Conservation (phyloP, 495 filamentous ascomycete genomes). For the Evansstolkia leycettana region DNA sequence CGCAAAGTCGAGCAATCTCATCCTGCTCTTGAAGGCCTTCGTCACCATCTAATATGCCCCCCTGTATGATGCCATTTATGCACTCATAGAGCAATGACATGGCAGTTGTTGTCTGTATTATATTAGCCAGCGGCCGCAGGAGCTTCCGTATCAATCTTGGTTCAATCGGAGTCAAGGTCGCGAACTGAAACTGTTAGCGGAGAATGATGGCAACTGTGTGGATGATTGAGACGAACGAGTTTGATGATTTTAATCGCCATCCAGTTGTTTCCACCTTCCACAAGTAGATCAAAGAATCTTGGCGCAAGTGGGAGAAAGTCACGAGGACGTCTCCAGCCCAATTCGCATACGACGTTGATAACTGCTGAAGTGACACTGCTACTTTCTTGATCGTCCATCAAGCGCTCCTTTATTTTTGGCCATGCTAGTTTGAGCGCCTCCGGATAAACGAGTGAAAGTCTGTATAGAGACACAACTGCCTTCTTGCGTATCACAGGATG, state of each 20-base stretch:
- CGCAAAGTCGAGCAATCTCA: constrained; percentile 87
- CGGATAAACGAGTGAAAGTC: constrained; percentile 85
- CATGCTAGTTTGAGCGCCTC: constrained; percentile 85
- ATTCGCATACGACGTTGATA: constrained; percentile 91
- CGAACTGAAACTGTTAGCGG: constrained; percentile 51
- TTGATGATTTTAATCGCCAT: constrained; percentile 99
- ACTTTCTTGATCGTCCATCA: constrained; percentile 85
- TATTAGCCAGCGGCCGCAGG: constrained; percentile 82
- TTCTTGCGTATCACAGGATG: constrained; percentile 82
- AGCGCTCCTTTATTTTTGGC: constrained; percentile 89
- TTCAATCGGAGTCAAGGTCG: constrained; percentile 84
- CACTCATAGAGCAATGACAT: constrained; percentile 98
- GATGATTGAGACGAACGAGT: constrained; percentile 43
- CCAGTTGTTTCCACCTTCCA: constrained; percentile 95
- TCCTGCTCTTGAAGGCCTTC: constrained; percentile 69
- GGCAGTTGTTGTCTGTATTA: constrained; percentile 86
- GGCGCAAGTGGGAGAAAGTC: constrained; percentile 92
- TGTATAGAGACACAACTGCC: constrained; percentile 83
- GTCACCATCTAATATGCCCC: constrained; percentile 74
- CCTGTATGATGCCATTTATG: constrained; percentile 95
- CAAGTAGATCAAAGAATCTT: constrained; percentile 78
- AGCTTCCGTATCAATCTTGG: constrained; percentile 84
- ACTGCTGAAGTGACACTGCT: constrained; percentile 90
- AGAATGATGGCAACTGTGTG: neutral
- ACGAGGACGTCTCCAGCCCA: constrained; percentile 84